These are phyloP conservation scores for Coniosporium tulheliwenetii DNA, from an alignment of 2,329 filamentous ascomycete species.

Conservation along the genomic window DNA sequence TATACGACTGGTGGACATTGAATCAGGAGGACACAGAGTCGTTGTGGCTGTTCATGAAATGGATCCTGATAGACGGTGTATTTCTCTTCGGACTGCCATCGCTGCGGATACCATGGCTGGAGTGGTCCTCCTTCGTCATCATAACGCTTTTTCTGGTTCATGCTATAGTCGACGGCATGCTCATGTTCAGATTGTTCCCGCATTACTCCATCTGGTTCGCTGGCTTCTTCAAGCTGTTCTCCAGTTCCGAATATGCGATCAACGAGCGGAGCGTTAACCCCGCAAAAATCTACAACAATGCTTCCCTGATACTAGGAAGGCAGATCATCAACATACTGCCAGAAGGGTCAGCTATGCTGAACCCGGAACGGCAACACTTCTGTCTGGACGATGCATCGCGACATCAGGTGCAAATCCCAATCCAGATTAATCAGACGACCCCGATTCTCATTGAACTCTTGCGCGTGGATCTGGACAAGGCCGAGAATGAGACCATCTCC, in stretches of 20 bases:
- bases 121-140: constrained; percentile 66
- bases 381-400: constrained; percentile 52
- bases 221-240: constrained; percentile 63
- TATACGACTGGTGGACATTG: constrained; percentile 71
- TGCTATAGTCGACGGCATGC: constrained; percentile 58
- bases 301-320: constrained; percentile 84
- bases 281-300: constrained; percentile 74
- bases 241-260: constrained; percentile 83
- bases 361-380: constrained; percentile 65
- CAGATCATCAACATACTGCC: constrained; percentile 97
- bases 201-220: constrained; percentile 44
- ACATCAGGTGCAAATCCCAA: constrained; percentile 52
- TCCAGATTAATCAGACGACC: constrained; percentile 85
- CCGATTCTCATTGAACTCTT: constrained; percentile 81
- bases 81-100: constrained; percentile 80
- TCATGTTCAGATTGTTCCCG: constrained; percentile 69
- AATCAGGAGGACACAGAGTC: constrained; percentile 73
- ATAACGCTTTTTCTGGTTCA: constrained; percentile 57
- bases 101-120: constrained; percentile 88
- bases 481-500: constrained; percentile 63
- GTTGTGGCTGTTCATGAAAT: constrained; percentile 87
- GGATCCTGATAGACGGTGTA: constrained; percentile 70
- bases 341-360: constrained; percentile 78
- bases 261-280: constrained; percentile 89
- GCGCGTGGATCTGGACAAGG: constrained; percentile 70